These are phyloP conservation scores for Thalassiosira mediterranea DNA, from an alignment of 352 stramenopile species.

Conservation along the genomic window DNA sequence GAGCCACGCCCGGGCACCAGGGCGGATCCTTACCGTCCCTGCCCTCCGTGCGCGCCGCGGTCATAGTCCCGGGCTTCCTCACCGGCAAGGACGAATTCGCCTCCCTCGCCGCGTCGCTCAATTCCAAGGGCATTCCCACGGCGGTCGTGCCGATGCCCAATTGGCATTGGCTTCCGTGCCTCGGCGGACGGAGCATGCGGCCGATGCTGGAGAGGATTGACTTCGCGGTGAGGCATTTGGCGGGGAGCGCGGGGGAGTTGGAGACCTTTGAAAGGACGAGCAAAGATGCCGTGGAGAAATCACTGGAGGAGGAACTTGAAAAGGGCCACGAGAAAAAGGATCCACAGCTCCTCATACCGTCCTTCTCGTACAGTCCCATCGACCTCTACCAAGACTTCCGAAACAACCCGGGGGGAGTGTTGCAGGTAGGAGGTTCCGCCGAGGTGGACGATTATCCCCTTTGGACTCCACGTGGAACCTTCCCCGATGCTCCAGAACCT, in stretches of 20 bases:
- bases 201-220: constrained; percentile 80
- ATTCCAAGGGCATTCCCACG: constrained; percentile 57
- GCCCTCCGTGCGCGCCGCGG: constrained; percentile 53
- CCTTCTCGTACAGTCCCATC: constrained; percentile 63
- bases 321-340: background rate
- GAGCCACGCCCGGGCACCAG: no score
- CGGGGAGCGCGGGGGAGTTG: constrained; percentile 44
- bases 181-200: constrained; percentile 66
- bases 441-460: constrained; percentile 70
- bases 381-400: constrained; percentile 71
- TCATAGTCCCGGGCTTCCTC: constrained; percentile 78
- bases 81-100: constrained; percentile 72
- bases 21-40: constrained; percentile 29
- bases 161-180: constrained; percentile 75
- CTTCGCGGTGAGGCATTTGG: constrained; percentile 67
- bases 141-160: constrained; percentile 71
- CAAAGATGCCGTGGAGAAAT: constrained; percentile 9
- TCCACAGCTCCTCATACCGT: constrained; percentile 57
- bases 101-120: constrained; percentile 46
- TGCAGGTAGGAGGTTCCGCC: constrained; percentile 65
- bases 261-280: constrained; percentile 31
- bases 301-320: constrained; percentile 18
- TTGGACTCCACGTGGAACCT: constrained; percentile 62
- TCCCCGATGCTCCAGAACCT: constrained; percentile 41
- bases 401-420: constrained; percentile 70